Conservation (phyloP, 495 filamentous ascomycete genomes). For the Tuber brumale region DNA sequence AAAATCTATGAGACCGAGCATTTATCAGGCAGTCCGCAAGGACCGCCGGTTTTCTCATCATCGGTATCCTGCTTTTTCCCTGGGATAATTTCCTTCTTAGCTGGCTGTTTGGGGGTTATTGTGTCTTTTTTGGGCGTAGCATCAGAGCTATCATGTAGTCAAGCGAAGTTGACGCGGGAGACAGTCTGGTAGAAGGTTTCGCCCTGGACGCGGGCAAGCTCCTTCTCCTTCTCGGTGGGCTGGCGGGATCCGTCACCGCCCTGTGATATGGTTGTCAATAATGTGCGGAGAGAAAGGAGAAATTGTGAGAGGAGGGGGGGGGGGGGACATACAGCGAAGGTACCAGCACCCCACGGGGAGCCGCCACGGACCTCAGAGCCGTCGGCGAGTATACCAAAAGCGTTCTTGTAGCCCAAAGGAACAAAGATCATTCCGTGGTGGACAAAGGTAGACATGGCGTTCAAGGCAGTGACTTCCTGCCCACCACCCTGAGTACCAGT, state of each 20-base stretch:
- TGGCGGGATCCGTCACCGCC: constrained; percentile 70
- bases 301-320: not conserved
- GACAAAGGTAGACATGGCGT: constrained; percentile 75
- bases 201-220: constrained; percentile 74
- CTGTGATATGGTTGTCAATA: constrained; percentile 38
- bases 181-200: constrained; percentile 77
- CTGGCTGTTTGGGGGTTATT: constrained; percentile 19
- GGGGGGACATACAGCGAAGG: constrained; percentile 60
- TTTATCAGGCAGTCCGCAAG: constrained; percentile 64
- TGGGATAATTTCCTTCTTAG: constrained; percentile 39
- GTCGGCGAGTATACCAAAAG: constrained; percentile 62
- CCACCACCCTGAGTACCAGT: constrained; percentile 79
- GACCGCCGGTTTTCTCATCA: constrained; percentile 49
- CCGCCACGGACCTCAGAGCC: constrained; percentile 75
- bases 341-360: constrained; percentile 88
- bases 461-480: constrained; percentile 80
- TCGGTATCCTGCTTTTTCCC: constrained; percentile 42
- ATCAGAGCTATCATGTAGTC: constrained; percentile 65
- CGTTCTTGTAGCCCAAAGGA: constrained; percentile 82
- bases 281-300: not conserved
- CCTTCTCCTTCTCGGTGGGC: constrained; percentile 65
- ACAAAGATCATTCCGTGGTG: constrained; percentile 97
- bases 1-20: constrained; percentile 54
- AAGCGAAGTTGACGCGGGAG: constrained; percentile 64
- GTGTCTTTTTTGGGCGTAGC: constrained; percentile 35